Evolutionary conservation across 305 asterid genomes (phyloP).

Genomic region (Rubia balearica): DNA sequence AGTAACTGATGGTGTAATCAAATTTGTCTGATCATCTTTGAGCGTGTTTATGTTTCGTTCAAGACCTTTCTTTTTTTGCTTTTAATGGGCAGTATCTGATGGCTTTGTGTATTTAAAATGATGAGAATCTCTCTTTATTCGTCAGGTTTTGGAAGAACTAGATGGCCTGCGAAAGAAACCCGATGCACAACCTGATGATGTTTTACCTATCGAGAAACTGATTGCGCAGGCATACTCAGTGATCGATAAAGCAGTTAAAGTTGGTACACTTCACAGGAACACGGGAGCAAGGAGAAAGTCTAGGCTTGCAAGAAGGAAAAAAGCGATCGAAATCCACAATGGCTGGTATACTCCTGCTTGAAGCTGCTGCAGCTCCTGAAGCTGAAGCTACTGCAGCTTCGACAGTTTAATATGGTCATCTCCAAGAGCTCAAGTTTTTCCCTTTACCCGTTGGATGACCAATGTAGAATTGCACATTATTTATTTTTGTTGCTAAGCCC

Average conservation of each 20-base stretch:
- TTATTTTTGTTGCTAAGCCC: neutral
- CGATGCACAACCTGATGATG: slow-evolving; percentile 68
- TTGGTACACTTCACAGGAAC: slow-evolving; percentile 74
- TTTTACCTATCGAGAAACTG: slow-evolving; percentile 58
- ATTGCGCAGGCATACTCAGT: slow-evolving; percentile 88
- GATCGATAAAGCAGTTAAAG: slow-evolving; percentile 79
- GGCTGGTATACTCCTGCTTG: slow-evolving; percentile 72
- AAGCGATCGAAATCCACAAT: slow-evolving; percentile 64
- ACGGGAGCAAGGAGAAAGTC: slow-evolving; percentile 97
- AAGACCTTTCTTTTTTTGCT: too few species aligned
- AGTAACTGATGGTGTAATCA: neutral
- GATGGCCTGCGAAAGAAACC: slow-evolving; percentile 65
- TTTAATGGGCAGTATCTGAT: too few species aligned
- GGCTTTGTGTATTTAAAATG: neutral
- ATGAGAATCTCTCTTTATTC: neutral
- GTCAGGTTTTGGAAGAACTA: slow-evolving; percentile 70
- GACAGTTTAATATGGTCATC: slow-evolving; percentile 27
- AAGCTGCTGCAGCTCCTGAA: slow-evolving; percentile 15
- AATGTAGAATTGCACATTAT: neutral
- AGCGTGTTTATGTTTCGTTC: neutral
- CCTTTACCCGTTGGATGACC: neutral
- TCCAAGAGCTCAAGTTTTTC: neutral
- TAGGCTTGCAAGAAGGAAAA: slow-evolving; percentile 87
- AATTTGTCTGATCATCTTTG: neutral
- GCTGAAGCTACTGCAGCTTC: slow-evolving; percentile 29